phyloP scores from a whole-genome alignment of 176 grass and related monocot species.

The Aegilops speltoides region DNA sequence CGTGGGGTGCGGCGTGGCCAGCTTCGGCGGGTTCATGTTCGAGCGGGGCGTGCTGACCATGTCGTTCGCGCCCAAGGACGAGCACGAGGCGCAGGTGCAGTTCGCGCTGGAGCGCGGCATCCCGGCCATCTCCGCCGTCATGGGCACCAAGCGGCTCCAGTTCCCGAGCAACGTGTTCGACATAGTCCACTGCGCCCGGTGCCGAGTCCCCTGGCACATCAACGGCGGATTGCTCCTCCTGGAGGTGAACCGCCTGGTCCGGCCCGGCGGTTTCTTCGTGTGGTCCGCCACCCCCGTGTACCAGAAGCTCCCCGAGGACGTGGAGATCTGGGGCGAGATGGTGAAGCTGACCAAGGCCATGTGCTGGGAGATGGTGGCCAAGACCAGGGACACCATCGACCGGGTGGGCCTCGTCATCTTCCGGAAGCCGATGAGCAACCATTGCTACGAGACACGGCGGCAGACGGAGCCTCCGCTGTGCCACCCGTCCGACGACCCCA shows the following conservation, averaged over 20 bases:
- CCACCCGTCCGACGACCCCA: slow-evolving; percentile 77
- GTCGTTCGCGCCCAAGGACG: slow-evolving; percentile 96
- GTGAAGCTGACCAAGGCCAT: slow-evolving; percentile 67
- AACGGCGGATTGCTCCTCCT: slow-evolving; percentile 84
- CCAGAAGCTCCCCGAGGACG: slow-evolving; percentile 69
- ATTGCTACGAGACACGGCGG: slow-evolving; percentile 58
- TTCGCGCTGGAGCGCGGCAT: slow-evolving; percentile 97
- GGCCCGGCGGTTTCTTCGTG: slow-evolving; percentile 88
- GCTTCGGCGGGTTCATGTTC: slow-evolving; percentile 89
- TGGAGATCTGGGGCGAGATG: slow-evolving; percentile 92
- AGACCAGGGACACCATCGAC: slow-evolving; percentile 75
- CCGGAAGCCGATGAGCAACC: slow-evolving; percentile 66
- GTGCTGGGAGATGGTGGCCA: slow-evolving; percentile 91
- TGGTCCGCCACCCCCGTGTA: slow-evolving; percentile 97
- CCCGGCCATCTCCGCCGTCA: slow-evolving; percentile 88
- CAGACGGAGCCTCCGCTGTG: slow-evolving; percentile 58
- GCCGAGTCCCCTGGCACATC: slow-evolving; percentile 89
- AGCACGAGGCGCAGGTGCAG: slow-evolving; percentile 99
- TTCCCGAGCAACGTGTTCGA: slow-evolving; percentile 82
- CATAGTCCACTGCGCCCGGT: slow-evolving; percentile 85
- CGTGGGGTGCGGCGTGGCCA: slow-evolving; percentile 94
- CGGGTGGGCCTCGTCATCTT: slow-evolving; percentile 67
- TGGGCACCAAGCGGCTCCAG: slow-evolving; percentile 82
- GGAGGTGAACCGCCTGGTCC: slow-evolving; percentile 79
- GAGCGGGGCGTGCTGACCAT: slow-evolving; percentile 82